phyloP scores from a whole-genome alignment of 2,329 filamentous ascomycete genomes.

The Claviceps digitariae region DNA sequence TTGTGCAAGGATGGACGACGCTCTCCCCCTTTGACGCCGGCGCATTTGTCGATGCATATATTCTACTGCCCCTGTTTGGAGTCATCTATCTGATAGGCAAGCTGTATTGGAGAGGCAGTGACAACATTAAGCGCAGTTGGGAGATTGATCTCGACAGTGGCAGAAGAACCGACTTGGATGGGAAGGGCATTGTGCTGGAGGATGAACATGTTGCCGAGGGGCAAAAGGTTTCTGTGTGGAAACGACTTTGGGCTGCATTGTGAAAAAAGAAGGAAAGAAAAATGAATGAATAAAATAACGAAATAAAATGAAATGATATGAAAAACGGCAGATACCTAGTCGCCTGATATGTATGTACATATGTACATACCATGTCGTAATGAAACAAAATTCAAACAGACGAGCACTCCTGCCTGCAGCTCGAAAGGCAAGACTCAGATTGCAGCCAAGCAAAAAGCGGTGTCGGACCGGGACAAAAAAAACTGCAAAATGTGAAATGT shows the following conservation, averaged over 20 bases:
- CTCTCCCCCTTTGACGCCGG: conserved; percentile 43
- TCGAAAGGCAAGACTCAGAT: too few relatives aligned
- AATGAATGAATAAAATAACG: too few relatives aligned
- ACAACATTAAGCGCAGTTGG: conserved; percentile 32
- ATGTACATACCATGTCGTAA: too few relatives aligned
- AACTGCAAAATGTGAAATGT: too few relatives aligned
- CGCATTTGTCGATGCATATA: conserved; percentile 50
- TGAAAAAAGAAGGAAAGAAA: conserved; percentile 12
- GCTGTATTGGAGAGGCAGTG: conserved; percentile 33
- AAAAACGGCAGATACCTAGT: too few relatives aligned
- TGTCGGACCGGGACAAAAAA: too few relatives aligned
- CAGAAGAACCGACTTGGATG: conserved; percentile 40
- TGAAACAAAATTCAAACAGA: too few relatives aligned
- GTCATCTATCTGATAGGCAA: conserved; percentile 45
- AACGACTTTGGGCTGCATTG: conserved; percentile 27
- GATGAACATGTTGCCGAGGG: conserved; percentile 17
- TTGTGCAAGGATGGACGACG: conserved; percentile 49
- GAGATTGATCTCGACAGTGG: conserved; percentile 46
- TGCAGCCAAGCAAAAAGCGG: too few relatives aligned
- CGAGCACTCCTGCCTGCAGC: too few relatives aligned
- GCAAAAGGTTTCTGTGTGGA: conserved; percentile 26
- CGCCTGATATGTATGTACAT: too few relatives aligned
- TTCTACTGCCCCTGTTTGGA: conserved; percentile 44
- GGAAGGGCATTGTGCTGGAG: conserved; percentile 17
- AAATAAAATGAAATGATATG: too few relatives aligned